These are phyloP conservation scores for Ambrosia artemisiifolia DNA, from an alignment of 129 eudicot species.

Conservation along the genomic window DNA sequence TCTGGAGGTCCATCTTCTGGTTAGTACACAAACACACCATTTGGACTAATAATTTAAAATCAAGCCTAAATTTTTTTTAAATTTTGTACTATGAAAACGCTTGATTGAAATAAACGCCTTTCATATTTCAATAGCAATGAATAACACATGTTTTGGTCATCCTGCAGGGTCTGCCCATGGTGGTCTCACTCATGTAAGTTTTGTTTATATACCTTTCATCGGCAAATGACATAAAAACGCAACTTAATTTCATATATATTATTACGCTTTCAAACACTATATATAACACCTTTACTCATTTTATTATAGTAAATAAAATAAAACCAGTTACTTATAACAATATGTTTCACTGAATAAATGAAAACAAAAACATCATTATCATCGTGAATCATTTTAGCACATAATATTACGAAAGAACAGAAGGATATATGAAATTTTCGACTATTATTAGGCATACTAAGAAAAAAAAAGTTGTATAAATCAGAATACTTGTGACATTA, in stretches of 20 bases:
- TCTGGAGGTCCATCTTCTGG: conserved; percentile 61
- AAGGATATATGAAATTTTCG: neutral
- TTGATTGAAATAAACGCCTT: neutral
- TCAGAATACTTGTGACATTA: neutral
- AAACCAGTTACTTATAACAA: neutral
- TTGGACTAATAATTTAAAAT: neutral
- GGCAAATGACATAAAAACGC: neutral
- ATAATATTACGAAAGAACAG: neutral
- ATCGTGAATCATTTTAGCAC: neutral
- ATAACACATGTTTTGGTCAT: neutral
- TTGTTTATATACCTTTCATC: neutral
- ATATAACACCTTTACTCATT: neutral
- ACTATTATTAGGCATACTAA: neutral
- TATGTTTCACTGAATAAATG: neutral
- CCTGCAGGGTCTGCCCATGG: conserved; percentile 49
- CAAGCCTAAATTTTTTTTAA: neutral
- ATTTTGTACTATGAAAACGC: neutral
- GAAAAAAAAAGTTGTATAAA: neutral
- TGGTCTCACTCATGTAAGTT: conserved; percentile 38
- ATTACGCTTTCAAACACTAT: neutral
- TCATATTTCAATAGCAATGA: neutral
- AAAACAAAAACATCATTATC: neutral
- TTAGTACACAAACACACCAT: conserved; percentile 25
- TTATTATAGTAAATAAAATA: neutral
- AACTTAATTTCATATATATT: neutral